phyloP scores from a whole-genome alignment of 495 filamentous ascomycete genomes.

The Barbatosphaeria neglecta region DNA sequence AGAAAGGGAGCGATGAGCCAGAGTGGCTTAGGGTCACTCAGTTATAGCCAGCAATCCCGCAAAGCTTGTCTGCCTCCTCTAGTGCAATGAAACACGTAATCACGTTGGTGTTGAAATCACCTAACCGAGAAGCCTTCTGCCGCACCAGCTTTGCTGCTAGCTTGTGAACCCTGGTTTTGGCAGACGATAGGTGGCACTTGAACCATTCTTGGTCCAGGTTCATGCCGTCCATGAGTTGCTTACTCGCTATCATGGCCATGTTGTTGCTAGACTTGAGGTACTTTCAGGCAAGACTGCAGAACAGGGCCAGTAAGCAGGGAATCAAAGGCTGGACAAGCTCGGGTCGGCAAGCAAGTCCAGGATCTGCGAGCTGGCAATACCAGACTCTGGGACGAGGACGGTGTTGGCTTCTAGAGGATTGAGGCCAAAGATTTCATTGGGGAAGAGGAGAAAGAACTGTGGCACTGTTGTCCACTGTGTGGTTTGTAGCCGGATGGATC shows the following conservation, averaged over 20 bases:
- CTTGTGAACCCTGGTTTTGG: not conserved
- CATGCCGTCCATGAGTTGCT: not conserved
- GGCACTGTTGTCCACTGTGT: not conserved
- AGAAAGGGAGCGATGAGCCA: no score
- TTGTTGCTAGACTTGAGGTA: not conserved
- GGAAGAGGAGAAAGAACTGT: not conserved
- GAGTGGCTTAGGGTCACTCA: not conserved
- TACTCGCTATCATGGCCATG: not conserved
- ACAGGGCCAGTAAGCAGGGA: not conserved
- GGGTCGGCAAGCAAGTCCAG: not conserved
- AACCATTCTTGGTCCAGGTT: not conserved
- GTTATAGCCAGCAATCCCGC: not conserved
- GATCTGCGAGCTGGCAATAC: not conserved
- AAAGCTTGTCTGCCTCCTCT: not conserved
- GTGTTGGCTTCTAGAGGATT: not conserved
- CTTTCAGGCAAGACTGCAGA: not conserved
- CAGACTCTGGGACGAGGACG: not conserved
- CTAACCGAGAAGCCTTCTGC: not conserved
- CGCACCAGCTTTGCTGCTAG: not conserved
- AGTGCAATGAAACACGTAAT: not conserved
- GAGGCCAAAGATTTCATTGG: not conserved
- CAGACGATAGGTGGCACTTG: not conserved
- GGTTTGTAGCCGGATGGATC: not conserved
- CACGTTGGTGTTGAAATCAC: not conserved
- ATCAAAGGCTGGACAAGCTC: not conserved